Evolutionary conservation across 2,329 filamentous ascomycete species (phyloP).

Genomic region (Escovopsis sp.): DNA sequence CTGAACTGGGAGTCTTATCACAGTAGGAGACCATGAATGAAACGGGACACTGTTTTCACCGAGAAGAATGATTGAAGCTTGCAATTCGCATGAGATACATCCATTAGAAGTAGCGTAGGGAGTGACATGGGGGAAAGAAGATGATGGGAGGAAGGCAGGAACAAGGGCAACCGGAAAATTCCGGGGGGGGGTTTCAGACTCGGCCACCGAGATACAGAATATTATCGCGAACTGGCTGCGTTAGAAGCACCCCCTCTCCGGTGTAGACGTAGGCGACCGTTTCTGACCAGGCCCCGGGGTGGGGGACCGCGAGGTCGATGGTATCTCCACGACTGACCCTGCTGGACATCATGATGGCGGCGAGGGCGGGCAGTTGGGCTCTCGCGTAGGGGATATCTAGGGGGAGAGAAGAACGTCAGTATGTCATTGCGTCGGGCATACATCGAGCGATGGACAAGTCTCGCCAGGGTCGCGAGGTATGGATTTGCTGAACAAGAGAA

Average conservation of each 20-base stretch:
- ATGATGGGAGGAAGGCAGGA: background rate
- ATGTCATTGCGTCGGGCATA: too few relatives aligned
- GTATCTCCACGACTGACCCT: conserved; percentile 35
- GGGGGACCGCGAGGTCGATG: conserved; percentile 42
- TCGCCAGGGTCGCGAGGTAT: too few relatives aligned
- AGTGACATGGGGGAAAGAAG: background rate
- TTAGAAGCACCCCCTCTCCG: conserved; percentile 27
- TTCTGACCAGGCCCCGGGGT: conserved; percentile 38
- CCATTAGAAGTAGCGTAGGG: too few relatives aligned
- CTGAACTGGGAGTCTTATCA: too few relatives aligned
- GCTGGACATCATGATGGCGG: conserved; percentile 37
- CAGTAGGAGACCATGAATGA: too few relatives aligned
- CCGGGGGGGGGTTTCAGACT: conserved; percentile 12
- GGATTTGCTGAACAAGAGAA: too few relatives aligned
- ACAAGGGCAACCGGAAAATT: background rate
- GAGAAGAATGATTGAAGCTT: too few relatives aligned
- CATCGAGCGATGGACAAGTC: background rate
- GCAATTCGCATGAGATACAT: too few relatives aligned
- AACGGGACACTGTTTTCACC: too few relatives aligned
- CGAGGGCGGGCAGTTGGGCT: conserved; percentile 33
- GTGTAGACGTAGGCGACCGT: conserved; percentile 42
- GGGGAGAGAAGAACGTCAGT: background rate
- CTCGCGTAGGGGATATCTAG: conserved; percentile 18
- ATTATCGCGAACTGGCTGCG: conserved; percentile 32
- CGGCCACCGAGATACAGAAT: conserved; percentile 39